These are phyloP conservation scores for Phytophthora podocarpi DNA, from an alignment of 352 stramenopile genomes.

Conservation along the genomic window DNA sequence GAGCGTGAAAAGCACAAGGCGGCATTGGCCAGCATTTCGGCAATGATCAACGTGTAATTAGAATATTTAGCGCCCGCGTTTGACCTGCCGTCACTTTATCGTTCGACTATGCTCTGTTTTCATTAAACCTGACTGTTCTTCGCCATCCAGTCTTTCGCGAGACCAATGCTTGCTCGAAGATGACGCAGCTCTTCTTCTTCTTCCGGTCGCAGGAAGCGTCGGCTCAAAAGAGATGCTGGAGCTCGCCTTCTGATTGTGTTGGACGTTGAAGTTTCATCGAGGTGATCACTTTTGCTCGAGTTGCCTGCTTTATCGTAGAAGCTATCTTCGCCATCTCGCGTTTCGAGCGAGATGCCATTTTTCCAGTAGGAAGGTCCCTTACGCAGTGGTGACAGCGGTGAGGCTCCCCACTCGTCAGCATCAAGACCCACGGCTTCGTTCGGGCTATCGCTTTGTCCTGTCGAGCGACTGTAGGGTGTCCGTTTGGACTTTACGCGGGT, in stretches of 20 bases:
- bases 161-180: constrained; percentile 62
- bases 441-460: not conserved
- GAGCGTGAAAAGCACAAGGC: constrained; percentile 82
- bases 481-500: not conserved
- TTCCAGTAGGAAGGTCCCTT: constrained; percentile 55
- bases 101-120: no score
- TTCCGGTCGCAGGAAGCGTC: constrained; percentile 61
- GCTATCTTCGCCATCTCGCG: not conserved
- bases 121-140: constrained; percentile 16
- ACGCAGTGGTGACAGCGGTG: constrained; percentile 56
- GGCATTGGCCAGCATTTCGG: constrained; percentile 71
- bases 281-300: not conserved
- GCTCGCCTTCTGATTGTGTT: not conserved
- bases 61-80: constrained; percentile 53
- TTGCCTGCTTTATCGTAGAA: not conserved
- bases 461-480: not conserved
- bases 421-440: not conserved
- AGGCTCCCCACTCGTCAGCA: constrained; percentile 30
- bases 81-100: constrained; percentile 9
- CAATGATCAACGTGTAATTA: constrained; percentile 87
- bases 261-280: not conserved
- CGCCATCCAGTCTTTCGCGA: constrained; percentile 73
- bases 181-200: constrained; percentile 58
- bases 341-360: constrained; percentile 58
- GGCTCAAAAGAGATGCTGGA: constrained; percentile 18